Evolutionary conservation across 352 stramenopile species (phyloP).

Genomic region (Globisporangium camurandrum): DNA sequence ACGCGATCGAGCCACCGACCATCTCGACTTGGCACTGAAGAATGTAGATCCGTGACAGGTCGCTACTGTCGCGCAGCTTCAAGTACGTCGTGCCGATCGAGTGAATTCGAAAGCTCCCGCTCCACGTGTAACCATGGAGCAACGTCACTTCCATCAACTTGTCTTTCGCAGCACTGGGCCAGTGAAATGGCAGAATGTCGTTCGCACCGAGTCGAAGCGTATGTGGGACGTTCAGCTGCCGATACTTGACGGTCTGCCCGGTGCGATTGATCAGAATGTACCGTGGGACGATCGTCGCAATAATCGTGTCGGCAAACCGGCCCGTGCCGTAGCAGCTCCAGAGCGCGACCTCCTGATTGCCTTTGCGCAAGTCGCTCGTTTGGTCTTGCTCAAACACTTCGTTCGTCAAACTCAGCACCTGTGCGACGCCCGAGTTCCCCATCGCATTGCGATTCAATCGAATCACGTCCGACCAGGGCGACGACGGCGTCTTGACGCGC

Average conservation of each 20-base stretch:
- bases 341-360: constrained; percentile 72
- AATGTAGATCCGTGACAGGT: constrained; percentile 80
- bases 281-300: constrained; percentile 77
- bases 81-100: constrained; percentile 82
- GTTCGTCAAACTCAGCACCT: constrained; percentile 81
- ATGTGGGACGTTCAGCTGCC: constrained; percentile 64
- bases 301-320: constrained; percentile 79
- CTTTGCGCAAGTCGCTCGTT: constrained; percentile 52
- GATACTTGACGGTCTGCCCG: constrained; percentile 77
- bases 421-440: constrained; percentile 81
- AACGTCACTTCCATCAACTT: constrained; percentile 84
- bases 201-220: constrained; percentile 67
- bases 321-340: constrained; percentile 83
- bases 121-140: constrained; percentile 77
- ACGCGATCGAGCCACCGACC: constrained; percentile 74
- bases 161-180: constrained; percentile 61
- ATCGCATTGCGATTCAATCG: constrained; percentile 83
- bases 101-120: constrained; percentile 80
- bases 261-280: constrained; percentile 88
- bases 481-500: constrained; percentile 64
- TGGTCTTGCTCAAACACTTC: constrained; percentile 51
- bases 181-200: constrained; percentile 81
- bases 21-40: constrained; percentile 84
- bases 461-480: constrained; percentile 80
- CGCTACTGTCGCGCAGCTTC: constrained; percentile 68